Evolutionary conservation across 257 asterid genomes (phyloP), one percentile per base, ranked within the genome.

Genomic region (Forsythia suspensa): DNA sequence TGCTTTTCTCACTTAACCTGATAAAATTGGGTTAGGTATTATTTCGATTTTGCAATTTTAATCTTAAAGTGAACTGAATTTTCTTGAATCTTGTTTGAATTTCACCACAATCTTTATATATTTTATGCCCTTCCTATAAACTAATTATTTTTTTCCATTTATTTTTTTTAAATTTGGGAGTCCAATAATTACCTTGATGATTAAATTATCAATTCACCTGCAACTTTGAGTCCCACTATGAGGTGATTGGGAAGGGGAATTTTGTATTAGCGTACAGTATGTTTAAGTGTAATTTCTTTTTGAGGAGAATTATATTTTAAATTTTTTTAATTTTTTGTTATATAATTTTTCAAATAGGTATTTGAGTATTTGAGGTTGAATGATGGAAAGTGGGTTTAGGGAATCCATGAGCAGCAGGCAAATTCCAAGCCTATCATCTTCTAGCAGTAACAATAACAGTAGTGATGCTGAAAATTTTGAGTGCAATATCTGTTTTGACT

Each of bases 401-500:
- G 95, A 86, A 82, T 88, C 92, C 34, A 29, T 29, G 5, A 82
- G 87, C 3, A 87, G 83, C 71, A 79, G 84, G 82, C 77, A 83
- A 4, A 89, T 91, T 70, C 85, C 84, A 20, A 83, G 87, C 85
- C 82, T 87, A 63, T 86, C 90, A 13, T 86, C 42, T 80, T 85
- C 87, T 18, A 80, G 86, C 77, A 85, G 79, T 79, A 81, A 76
- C 77, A 84, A 85, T 77, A 82, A 79, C 81, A 81, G 71, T 63
- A 82, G 84, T 5, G 95, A 87, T 88, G 91, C 91, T 73, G 95
- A 86, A 43, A 79, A 91, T 86, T 91, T 91, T 57, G 96, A 89
- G 87, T 91, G 96, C 39, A 91, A 91, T 76, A 91, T 91, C 72
- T 91, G 94, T 81, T 83, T 89, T 39, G 96, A 89, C 41, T 86